phyloP scores from a whole-genome alignment of 129 eudicot genomes.

The Chrysanthemum lavandulifolium region DNA sequence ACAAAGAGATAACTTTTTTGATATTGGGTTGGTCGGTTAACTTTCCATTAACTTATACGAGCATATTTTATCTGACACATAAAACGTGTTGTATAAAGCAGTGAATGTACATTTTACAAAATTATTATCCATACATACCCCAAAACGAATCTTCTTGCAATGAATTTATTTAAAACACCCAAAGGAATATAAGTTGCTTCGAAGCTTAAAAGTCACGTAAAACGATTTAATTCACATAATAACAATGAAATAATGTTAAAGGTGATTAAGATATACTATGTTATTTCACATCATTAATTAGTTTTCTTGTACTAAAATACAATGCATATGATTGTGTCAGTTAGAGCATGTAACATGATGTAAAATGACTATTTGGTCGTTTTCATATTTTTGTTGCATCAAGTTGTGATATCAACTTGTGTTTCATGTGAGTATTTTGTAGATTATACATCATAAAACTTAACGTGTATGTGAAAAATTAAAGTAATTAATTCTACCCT shows the following conservation, averaged over 20 bases:
- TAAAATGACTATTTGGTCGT: no score
- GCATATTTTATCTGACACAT: neutral
- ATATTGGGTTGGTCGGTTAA: neutral
- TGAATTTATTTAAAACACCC: neutral
- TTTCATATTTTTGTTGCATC: no score
- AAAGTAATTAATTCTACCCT: no score
- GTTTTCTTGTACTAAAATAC: no score
- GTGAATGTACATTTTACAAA: neutral
- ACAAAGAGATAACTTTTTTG: neutral
- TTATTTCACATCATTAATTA: neutral
- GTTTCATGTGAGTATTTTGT: no score
- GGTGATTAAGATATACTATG: neutral
- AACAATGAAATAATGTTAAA: neutral
- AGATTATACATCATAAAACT: no score
- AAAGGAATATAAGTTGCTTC: neutral
- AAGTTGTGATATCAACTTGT: no score
- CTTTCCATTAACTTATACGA: neutral
- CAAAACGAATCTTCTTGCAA: slow-evolving; percentile 8
- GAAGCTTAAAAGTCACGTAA: neutral
- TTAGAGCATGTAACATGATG: no score
- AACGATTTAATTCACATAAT: neutral
- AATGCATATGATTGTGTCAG: no score
- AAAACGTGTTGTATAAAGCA: neutral
- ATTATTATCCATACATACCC: neutral
- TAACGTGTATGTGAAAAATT: no score